Percentiles rank a stretch among this genome's conserved stretches.
These are phyloP conservation scores for Ceratocystiopsis sp. DNA, from an alignment of 2,329 filamentous ascomycete species.

Conservation along the genomic window DNA sequence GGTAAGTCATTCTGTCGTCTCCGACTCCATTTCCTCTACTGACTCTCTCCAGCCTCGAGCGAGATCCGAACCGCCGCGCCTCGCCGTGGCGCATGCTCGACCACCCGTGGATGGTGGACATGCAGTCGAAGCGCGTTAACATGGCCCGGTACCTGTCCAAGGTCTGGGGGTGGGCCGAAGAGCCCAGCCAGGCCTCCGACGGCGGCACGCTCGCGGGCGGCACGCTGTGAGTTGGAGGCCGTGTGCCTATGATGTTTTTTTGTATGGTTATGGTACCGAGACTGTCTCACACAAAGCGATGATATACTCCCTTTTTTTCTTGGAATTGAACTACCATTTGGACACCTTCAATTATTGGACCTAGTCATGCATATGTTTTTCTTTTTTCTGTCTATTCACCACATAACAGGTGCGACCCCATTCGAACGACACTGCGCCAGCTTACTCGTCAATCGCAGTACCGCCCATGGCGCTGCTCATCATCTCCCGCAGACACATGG, in stretches of 20 bases:
- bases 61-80: conserved; percentile 70
- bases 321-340: too few relatives aligned
- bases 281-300: too few relatives aligned
- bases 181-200: conserved; percentile 3
- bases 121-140: conserved; percentile 90
- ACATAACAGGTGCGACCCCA: too few relatives aligned
- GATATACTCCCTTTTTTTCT: too few relatives aligned
- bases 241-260: too few relatives aligned
- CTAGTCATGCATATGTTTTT: too few relatives aligned
- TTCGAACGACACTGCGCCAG: too few relatives aligned
- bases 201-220: conserved; percentile 4
- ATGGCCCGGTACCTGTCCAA: conserved; percentile 88
- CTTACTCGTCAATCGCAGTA: background rate
- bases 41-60: conserved; percentile 56
- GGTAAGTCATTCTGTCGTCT: conserved; percentile 42
- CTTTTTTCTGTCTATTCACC: too few relatives aligned
- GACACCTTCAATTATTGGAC: too few relatives aligned
- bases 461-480: conserved; percentile 8
- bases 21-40: conserved; percentile 1
- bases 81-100: conserved; percentile 98
- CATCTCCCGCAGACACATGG: conserved; percentile 20
- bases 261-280: too few relatives aligned
- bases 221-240: background rate
- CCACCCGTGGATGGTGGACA: conserved; percentile 97
- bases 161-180: conserved; percentile 83